These are phyloP conservation scores for Symbiodinium pilosum DNA, from an alignment of 73 alveolate species.

Conservation along the genomic window DNA sequence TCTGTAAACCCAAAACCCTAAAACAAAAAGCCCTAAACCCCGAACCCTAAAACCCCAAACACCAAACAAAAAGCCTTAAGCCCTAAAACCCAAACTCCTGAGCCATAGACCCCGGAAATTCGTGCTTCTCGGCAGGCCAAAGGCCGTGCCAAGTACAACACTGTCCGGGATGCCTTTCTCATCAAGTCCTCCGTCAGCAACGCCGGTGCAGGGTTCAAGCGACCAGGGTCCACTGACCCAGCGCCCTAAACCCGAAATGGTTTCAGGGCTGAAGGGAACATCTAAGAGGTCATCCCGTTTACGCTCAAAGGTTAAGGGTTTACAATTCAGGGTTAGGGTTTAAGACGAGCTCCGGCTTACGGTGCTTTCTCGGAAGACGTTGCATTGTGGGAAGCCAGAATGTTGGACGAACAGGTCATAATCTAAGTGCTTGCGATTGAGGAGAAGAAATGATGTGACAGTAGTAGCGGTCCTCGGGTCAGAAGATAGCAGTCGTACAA, in stretches of 20 bases:
- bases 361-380: no score
- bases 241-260: not conserved
- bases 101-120: not conserved
- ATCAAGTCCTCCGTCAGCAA: not conserved
- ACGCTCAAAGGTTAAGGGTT: not conserved
- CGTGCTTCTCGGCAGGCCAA: not conserved
- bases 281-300: no score
- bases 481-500: no score
- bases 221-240: no score
- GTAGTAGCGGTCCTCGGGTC: no score
- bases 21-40: not conserved
- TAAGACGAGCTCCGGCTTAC: no score
- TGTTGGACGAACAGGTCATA: no score
- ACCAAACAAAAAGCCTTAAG: not conserved
- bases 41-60: not conserved
- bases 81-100: not conserved
- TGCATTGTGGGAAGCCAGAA: no score
- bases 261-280: no score
- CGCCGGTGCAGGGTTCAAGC: no score
- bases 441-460: no score
- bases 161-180: not conserved
- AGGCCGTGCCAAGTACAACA: conserved; percentile 24
- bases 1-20: not conserved
- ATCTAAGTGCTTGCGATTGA: no score
- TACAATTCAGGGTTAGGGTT: not conserved